Evolutionary conservation across 768 basidiomycete genomes (phyloP).

Genomic region (Terana coerulea): DNA sequence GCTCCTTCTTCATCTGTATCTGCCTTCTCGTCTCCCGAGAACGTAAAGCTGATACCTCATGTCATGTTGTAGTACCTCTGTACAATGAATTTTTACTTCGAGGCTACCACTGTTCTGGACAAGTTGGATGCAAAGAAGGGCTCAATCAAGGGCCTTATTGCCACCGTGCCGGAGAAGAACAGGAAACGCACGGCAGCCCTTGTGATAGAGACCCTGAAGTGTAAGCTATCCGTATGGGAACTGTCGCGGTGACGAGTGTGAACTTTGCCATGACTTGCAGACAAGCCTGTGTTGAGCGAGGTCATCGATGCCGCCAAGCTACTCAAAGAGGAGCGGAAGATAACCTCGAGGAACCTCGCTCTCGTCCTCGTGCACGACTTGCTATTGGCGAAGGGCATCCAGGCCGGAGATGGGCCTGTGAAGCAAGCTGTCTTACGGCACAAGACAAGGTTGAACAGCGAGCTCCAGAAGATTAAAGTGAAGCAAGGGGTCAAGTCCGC

Average conservation of each 20-base stretch:
- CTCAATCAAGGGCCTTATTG: slow-evolving; percentile 85
- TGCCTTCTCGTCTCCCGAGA: slow-evolving; percentile 3
- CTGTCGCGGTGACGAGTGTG: neutral
- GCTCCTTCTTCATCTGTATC: neutral
- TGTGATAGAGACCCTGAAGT: slow-evolving; percentile 94
- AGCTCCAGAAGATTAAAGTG: slow-evolving; percentile 81
- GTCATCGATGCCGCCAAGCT: slow-evolving; percentile 67
- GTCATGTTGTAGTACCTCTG: slow-evolving; percentile 22
- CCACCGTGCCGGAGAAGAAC: slow-evolving; percentile 66
- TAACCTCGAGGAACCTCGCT: slow-evolving; percentile 72
- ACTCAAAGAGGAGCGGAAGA: slow-evolving; percentile 70
- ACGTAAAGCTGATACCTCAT: slow-evolving; percentile 21
- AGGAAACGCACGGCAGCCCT: slow-evolving; percentile 80
- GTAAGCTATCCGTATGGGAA: slow-evolving; percentile 42
- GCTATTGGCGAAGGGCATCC: slow-evolving; percentile 78
- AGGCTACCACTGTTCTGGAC: slow-evolving; percentile 80
- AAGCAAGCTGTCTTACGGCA: slow-evolving; percentile 87
- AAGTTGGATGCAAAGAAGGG: slow-evolving; percentile 85
- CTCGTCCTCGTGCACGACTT: slow-evolving; percentile 91
- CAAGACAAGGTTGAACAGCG: slow-evolving; percentile 83
- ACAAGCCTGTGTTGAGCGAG: slow-evolving; percentile 70
- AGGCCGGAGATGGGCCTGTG: slow-evolving; percentile 85
- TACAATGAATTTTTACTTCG: slow-evolving; percentile 93
- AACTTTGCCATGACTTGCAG: slow-evolving; percentile 35
- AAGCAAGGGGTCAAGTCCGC: slow-evolving; percentile 66